Base-by-base conservation (phyloP, 768 basidiomycete species). In the Mycena latifolia region DNA sequence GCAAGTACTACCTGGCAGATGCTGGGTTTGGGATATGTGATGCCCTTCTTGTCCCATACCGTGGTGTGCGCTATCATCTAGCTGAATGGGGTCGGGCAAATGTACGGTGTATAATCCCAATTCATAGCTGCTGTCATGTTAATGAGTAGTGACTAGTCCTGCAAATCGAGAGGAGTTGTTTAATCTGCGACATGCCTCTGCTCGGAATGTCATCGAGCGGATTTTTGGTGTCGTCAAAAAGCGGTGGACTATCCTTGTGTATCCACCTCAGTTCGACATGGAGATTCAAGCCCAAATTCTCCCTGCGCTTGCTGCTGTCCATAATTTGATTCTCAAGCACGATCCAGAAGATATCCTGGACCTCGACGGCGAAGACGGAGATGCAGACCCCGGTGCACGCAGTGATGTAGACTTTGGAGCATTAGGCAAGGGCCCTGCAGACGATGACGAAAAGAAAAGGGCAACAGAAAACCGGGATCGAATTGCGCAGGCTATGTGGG, bases 251-350 rank as follows among this genome's bases (percentile, higher is more conserved):
- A 67, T 74, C 56, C 69, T 76, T 18, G 54, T 64, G 15, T 18
- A 62, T 27, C 66, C 78, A 0, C 73, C 70, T 25, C 46, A 75
- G 27, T 78, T 65, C 64, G 5, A 27, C 31, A 69, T 79, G 61
- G 35, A 60, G 1, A 67, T 70, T 8, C 78, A 81, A 61, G 75
- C 74, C 7, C 61, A 61, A 0, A 65, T 81, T 37, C 69, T 71
- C 27, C 54, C 68, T 28, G 76, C 77, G 3, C 63, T 78, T 45
- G 60, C 56, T 46, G 74, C 66, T 1, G 25, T 78, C 17, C 76
- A 79, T 67, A 80, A 81, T 62, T 74, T 81, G 54, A 77, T 78
- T 46, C 51, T 61, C 0, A 63, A 55, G 1, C 68, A 77, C 69
- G 78, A 80, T 51, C 72, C 72, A 41, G 72, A 77, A 12, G 77